Evolutionary conservation across 352 stramenopile genomes (phyloP).

Genomic region (Globisporangium orthogonon): DNA sequence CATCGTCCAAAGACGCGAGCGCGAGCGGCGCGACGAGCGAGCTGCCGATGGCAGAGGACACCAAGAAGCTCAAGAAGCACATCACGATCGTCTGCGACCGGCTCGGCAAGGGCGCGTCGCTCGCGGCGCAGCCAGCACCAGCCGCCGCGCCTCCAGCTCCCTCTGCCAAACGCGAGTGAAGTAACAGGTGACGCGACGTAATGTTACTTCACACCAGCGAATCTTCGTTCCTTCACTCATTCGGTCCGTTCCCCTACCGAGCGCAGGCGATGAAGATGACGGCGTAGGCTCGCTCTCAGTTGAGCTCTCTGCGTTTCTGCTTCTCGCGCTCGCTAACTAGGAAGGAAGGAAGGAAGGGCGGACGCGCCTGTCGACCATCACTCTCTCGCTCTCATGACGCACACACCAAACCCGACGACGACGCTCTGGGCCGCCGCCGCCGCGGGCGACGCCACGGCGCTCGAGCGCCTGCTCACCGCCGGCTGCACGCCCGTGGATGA

Average conservation of each 20-base stretch:
- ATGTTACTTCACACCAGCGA: neutral
- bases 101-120: constrained; percentile 69
- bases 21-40: constrained; percentile 23
- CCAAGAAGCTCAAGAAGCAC: constrained; percentile 87
- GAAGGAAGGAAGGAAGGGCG: neutral
- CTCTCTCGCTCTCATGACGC: neutral
- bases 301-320: neutral
- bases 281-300: neutral
- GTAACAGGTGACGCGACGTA: neutral
- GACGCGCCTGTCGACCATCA: neutral
- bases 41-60: constrained; percentile 69
- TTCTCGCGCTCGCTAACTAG: neutral
- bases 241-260: neutral
- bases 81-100: constrained; percentile 88
- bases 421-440: constrained; percentile 7
- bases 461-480: constrained; percentile 18
- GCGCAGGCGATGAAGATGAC: neutral
- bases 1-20: constrained; percentile 17
- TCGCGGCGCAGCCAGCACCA: constrained; percentile 8
- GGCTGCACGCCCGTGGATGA: constrained; percentile 41
- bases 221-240: neutral
- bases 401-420: neutral
- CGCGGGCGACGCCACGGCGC: neutral
- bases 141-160: neutral
- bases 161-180: neutral